phyloP scores from a whole-genome alignment of 495 filamentous ascomycete species.

The Pyrenopolyporus hunteri region DNA sequence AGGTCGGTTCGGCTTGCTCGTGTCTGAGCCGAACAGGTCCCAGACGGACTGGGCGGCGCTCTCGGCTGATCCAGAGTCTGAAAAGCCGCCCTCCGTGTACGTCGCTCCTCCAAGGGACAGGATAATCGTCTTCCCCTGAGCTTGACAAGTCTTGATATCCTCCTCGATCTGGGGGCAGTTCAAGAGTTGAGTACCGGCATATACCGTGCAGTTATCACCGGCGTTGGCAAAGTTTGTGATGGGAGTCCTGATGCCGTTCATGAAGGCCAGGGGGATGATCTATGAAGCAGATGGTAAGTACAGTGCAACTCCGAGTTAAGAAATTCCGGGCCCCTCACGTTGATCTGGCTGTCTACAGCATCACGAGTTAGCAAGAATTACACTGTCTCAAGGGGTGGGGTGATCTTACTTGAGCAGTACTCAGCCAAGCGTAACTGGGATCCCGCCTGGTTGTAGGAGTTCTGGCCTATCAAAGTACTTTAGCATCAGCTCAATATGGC shows the following conservation, averaged over 20 bases:
- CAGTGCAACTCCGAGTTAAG: background rate
- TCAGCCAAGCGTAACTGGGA: constrained; percentile 55
- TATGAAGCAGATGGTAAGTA: constrained; percentile 34
- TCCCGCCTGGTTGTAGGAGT: constrained; percentile 50
- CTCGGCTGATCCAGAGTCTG: constrained; percentile 56
- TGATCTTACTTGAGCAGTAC: constrained; percentile 61
- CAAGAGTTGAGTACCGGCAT: constrained; percentile 60
- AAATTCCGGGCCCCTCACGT: constrained; percentile 24
- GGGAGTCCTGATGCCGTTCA: constrained; percentile 62
- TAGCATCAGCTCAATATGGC: constrained; percentile 6
- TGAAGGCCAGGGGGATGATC: constrained; percentile 68
- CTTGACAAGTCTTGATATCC: constrained; percentile 71
- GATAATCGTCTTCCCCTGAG: constrained; percentile 68
- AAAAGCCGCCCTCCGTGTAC: constrained; percentile 67
- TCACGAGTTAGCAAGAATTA: constrained; percentile 6
- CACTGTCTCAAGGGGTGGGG: background rate
- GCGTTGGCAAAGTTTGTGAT: constrained; percentile 65
- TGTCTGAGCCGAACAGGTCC: constrained; percentile 67
- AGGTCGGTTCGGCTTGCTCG: constrained; percentile 56
- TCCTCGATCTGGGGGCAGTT: constrained; percentile 68
- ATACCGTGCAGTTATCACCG: constrained; percentile 62
- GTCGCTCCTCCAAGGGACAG: constrained; percentile 70
- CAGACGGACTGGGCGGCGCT: constrained; percentile 66
- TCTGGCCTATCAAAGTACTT: constrained; percentile 50
- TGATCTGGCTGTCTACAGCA: constrained; percentile 39